These are phyloP conservation scores for Knufia petricola DNA, from an alignment of 2,329 filamentous ascomycete species.

Conservation along the genomic window DNA sequence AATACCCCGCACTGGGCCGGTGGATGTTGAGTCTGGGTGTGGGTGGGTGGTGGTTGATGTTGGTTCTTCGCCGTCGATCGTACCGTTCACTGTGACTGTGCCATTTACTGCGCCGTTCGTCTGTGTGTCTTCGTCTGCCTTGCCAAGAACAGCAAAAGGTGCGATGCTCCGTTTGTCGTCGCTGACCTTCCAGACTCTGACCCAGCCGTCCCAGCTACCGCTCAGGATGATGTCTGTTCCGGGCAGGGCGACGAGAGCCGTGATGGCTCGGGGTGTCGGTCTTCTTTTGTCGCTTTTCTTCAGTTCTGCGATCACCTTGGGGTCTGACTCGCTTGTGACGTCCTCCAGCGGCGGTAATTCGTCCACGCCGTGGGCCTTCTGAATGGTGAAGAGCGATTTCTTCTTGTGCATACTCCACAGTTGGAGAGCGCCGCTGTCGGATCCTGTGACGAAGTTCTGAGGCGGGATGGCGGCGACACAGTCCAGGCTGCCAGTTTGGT, in stretches of 20 bases:
- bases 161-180: constrained; percentile 75
- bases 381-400: constrained; percentile 75
- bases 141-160: constrained; percentile 57
- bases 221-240: constrained; percentile 85
- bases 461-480: constrained; percentile 82
- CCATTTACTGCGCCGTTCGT: constrained; percentile 33
- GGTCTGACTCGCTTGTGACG: constrained; percentile 63
- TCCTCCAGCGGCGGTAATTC: constrained; percentile 56
- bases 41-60: constrained; percentile 11
- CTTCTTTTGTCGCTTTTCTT: constrained; percentile 43
- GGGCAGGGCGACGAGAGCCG: constrained; percentile 73
- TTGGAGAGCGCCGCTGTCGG: constrained; percentile 77
- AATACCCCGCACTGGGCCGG: constrained; percentile 45
- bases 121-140: constrained; percentile 14
- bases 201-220: constrained; percentile 86
- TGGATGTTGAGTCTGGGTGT: constrained; percentile 20
- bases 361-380: constrained; percentile 77
- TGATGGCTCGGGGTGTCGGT: constrained; percentile 77
- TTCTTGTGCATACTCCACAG: constrained; percentile 91
- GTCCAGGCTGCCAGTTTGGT: constrained; percentile 77
- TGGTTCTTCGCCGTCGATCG: too few species aligned
- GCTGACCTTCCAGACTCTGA: constrained; percentile 76
- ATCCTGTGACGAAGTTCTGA: constrained; percentile 86
- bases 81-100: too few species aligned
- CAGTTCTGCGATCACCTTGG: constrained; percentile 40